Evolutionary conservation across 177 flowering plant species (phyloP), one percentile per base, ranked within the genome.

Genomic region (Telopea speciosissima): DNA sequence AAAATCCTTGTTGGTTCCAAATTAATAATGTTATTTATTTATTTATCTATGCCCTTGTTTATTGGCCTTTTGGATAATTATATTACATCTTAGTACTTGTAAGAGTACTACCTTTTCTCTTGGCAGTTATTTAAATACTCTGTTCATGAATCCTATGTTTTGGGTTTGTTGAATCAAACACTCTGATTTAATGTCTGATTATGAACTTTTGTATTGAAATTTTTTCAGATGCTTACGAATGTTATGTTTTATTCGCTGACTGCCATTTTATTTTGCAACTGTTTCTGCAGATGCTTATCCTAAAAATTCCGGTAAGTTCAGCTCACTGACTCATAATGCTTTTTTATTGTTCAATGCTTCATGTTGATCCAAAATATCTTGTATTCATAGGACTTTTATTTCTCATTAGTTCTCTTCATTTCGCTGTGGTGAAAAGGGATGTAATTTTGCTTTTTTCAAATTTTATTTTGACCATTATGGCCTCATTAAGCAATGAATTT

Each of bases 231-330:
- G 23, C 62, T 24, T 25, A 6, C 26, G 40, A 54, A 42, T 42
- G 17, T 11, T 61, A 24, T 42, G 13, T 72, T 66, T 72, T 28
- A 23, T 62, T 65, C 21, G 16, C 21, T 40, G 3, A 26, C 36
- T 58, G 31, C 24, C 13, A 12, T 69, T 74, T 72, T 21, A 17
- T 31, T 62, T 24, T 65, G 49, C 63, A 3, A 1, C 24, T 67
- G 36, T 58, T 83, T 80, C 69, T 85, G 86, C 91, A 91, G 97
- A 83, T 88, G 69, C 82, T 80, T 28, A 66, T 91, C 63, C 70
- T 89, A 63, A 87, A 86, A 79, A 70, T 84, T 66, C 87, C 87
- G 62, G 94, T 91, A 81, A 88, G 91, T 84, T 74, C 23, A 24
- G 44, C 40, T 31, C n/a, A 56, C 42, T 25, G 14, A 8, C 25